Evolutionary conservation across 2,329 filamentous ascomycete genomes (phyloP).

Genomic region (Colletotrichum neosansevieriae): DNA sequence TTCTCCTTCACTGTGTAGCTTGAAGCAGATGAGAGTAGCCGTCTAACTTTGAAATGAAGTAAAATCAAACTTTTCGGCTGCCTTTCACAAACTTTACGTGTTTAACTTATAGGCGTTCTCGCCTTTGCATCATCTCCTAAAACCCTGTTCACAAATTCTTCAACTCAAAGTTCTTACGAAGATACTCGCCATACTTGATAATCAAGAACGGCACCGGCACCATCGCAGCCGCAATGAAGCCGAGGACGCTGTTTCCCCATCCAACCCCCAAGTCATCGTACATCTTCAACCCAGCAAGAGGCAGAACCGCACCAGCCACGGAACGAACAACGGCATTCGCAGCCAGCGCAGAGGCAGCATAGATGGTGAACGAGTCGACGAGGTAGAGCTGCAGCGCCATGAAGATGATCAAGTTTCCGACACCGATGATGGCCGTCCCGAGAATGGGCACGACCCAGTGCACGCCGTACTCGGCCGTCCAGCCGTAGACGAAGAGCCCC

Average conservation of each 20-base stretch:
- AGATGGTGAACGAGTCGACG: constrained; percentile 66
- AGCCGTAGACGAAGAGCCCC: constrained; percentile 46
- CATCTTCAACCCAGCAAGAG: constrained; percentile 39
- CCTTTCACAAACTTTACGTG: too few species aligned
- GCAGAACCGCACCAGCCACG: constrained; percentile 47
- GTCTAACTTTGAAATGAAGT: too few species aligned
- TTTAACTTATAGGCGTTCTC: neutral
- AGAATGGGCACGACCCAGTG: constrained; percentile 71
- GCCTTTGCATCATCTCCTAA: neutral
- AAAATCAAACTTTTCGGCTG: neutral
- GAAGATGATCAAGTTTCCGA: constrained; percentile 58
- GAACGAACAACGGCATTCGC: constrained; percentile 71
- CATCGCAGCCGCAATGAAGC: constrained; percentile 58
- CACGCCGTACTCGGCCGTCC: constrained; percentile 59
- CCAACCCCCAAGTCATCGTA: constrained; percentile 40
- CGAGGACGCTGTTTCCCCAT: constrained; percentile 43
- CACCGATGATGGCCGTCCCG: constrained; percentile 61
- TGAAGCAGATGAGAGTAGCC: too few species aligned
- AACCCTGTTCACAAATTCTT: constrained; percentile 14
- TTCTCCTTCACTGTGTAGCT: too few species aligned
- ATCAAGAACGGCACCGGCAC: constrained; percentile 60
- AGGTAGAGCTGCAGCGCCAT: constrained; percentile 73
- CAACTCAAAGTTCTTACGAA: constrained; percentile 43
- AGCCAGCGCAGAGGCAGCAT: constrained; percentile 67
- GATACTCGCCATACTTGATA: constrained; percentile 58